A percentile compares a stretch with the other conserved stretches of the same genome.
Evolutionary conservation across 2,329 filamentous ascomycete species (phyloP).

Genomic region (Lachnum nothofagi): DNA sequence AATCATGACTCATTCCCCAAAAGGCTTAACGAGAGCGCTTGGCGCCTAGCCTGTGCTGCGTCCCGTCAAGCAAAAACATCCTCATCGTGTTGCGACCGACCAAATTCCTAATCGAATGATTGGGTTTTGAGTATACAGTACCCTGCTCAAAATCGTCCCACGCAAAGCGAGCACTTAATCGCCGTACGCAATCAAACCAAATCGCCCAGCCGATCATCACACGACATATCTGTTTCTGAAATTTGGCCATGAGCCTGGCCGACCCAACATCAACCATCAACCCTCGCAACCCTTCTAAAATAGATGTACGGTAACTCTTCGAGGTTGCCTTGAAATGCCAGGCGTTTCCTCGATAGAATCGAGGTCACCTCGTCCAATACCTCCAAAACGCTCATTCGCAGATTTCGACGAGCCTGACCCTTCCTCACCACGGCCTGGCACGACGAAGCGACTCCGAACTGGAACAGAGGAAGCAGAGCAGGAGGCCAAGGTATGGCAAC

Average conservation of each 20-base stretch:
- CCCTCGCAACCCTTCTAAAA: conserved; percentile 2
- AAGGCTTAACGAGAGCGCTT: no score
- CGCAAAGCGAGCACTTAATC: conserved; percentile 7
- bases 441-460: conserved; percentile 15
- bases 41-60: no score
- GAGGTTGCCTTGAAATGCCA: conserved; percentile 16
- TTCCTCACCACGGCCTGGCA: conserved; percentile 11
- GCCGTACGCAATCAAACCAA: conserved; percentile 10
- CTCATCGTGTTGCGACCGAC: neutral
- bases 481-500: conserved; percentile 16
- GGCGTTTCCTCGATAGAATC: conserved; percentile 15
- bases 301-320: conserved; percentile 10
- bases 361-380: conserved; percentile 14
- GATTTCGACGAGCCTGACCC: conserved; percentile 18
- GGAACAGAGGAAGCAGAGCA: conserved; percentile 13
- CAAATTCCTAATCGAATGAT: neutral
- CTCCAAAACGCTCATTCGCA: conserved; percentile 19
- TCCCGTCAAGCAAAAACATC: no score
- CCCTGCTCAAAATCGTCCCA: conserved; percentile 6
- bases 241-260: conserved; percentile 4
- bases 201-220: conserved; percentile 6
- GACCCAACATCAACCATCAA: conserved; percentile 13
- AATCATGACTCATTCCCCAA: no score
- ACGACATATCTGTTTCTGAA: conserved; percentile 5
- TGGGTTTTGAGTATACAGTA: conserved; percentile 7